These are phyloP conservation scores for Backusella liffmaniae DNA, from an alignment of 192 early-diverging fungal species.

Conservation along the genomic window DNA sequence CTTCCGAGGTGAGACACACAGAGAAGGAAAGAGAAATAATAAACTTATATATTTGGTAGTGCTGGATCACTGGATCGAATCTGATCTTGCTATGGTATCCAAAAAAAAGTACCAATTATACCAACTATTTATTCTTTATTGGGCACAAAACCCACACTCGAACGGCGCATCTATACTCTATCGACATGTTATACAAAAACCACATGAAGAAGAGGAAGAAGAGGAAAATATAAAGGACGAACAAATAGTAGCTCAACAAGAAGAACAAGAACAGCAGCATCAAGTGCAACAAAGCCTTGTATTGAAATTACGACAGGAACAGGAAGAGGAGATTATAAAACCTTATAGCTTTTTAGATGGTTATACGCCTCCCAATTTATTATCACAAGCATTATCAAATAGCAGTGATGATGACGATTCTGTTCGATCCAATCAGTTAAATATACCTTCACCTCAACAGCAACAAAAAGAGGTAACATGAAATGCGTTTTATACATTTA, in stretches of 20 bases:
- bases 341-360: constrained; percentile 8
- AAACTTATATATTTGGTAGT: constrained; percentile 20
- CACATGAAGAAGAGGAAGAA: not conserved
- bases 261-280: not conserved
- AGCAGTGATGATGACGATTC: constrained; percentile 17
- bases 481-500: not conserved
- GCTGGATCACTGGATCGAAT: constrained; percentile 48
- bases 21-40: not conserved
- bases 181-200: constrained; percentile 42
- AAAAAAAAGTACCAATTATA: constrained; percentile 47
- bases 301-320: not conserved
- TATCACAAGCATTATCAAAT: not conserved
- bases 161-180: constrained; percentile 51
- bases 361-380: constrained; percentile 7
- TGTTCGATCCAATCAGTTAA: not conserved
- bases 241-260: not conserved
- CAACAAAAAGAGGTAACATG: constrained; percentile 12
- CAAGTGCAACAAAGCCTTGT: not conserved
- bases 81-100: constrained; percentile 41
- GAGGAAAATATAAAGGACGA: not conserved
- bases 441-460: not conserved
- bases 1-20: constrained; percentile 34
- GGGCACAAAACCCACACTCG: constrained; percentile 55
- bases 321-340: not conserved
- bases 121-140: constrained; percentile 53